A percentile compares a stretch with the other conserved stretches of the same genome.
Conservation (phyloP, 257 asterid species). For the Thymus mandschuricus region DNA sequence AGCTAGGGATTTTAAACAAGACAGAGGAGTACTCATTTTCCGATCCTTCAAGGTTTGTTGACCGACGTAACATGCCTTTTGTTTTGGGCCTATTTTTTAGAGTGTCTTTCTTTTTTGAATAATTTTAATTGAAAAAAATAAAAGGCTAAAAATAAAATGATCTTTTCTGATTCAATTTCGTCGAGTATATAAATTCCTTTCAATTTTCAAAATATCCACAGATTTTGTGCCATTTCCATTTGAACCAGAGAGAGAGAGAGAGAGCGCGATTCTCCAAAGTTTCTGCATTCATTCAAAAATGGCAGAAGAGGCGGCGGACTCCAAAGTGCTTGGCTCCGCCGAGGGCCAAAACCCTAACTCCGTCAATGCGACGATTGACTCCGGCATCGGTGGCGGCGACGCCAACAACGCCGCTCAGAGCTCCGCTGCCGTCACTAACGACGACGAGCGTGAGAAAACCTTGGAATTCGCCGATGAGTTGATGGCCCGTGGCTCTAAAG, state of each 20-base stretch:
- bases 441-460: constrained; percentile 50
- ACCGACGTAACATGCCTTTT: too few species aligned
- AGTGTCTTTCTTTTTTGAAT: too few species aligned
- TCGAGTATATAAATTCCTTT: neutral
- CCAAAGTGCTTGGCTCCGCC: constrained; percentile 36
- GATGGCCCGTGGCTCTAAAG: constrained; percentile 62
- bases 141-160: too few species aligned
- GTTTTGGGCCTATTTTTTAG: too few species aligned
- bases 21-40: too few species aligned
- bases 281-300: constrained; percentile 34
- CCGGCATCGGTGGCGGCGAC: constrained; percentile 48
- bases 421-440: constrained; percentile 46
- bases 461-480: constrained; percentile 68
- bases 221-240: constrained; percentile 33
- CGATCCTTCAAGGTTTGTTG: too few species aligned
- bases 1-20: too few species aligned
- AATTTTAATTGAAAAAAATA: too few species aligned
- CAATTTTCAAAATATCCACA: constrained; percentile 13
- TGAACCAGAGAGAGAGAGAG: constrained; percentile 14
- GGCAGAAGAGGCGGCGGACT: constrained; percentile 59
- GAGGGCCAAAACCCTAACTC: constrained; percentile 54
- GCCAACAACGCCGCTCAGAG: constrained; percentile 39
- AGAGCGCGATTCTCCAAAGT: constrained; percentile 10
- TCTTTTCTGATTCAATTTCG: too few species aligned
- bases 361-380: constrained; percentile 58